Evolutionary conservation across 1,139 yeast species (phyloP), one percentile per base, ranked within the genome.

Genomic region (Yamadazyma atlantica): DNA sequence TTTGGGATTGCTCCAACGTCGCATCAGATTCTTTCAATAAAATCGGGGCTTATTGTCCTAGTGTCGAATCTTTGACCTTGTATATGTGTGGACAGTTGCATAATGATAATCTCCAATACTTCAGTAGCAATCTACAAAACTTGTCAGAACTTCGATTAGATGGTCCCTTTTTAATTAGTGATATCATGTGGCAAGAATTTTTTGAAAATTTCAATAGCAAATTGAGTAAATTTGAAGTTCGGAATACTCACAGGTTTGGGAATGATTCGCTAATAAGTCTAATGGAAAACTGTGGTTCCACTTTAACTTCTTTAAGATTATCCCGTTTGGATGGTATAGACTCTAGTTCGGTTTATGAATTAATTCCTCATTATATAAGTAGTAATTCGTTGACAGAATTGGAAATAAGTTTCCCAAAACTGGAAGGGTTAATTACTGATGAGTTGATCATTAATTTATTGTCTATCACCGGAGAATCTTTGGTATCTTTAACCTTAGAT

Each of bases 31-130:
- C 94, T 0, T 73, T 84, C 41, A 75, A 76, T 48, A 73, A 80
- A 48, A 79, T 92, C 31, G 90, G 90, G 0, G 72, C 95, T 0
- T 85, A 65, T 55, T 86, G 97, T 48, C 96, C 97, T 0, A 69
- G 82, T 28, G 46, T 92, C 3, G 81, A 77, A 47, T 62, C 71
- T 2, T 60, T 92, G 29, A 83, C 84, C 0, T 65, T 92, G 34
- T 80, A 80, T 43, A 90, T 89, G 97, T 92, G 97, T 65, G 98
- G 98, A 3, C 94, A 86, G 50, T 64, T 92, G 28, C 89, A 84
- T 50, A 86, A 86, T 56, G 89, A 83, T 47, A 84, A 86, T 41
- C 58, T 92, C 42, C 56, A 67, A 16, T 84, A 86, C 53, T 78
- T 75, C 45, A 73, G 78, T 9, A 63, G 78, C 10, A 82, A 87